Evolutionary conservation across 768 basidiomycete species (phyloP).

Genomic region (Rhodotorula taiwanensis): DNA sequence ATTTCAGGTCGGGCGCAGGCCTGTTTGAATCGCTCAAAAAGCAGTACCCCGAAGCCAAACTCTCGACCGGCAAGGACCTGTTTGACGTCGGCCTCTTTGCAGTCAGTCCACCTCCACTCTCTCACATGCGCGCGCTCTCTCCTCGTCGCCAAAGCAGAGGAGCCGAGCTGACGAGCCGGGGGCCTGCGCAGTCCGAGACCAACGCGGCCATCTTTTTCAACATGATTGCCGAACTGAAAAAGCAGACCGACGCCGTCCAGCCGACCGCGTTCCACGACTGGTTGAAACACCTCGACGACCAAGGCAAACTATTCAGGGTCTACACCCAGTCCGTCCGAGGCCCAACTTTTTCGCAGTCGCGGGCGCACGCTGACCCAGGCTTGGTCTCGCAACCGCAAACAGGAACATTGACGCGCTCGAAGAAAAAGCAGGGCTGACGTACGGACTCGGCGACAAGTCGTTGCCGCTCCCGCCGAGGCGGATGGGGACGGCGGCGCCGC

Average conservation of each 20-base stretch:
- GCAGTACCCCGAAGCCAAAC: constrained; percentile 64
- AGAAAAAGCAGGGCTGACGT: constrained; percentile 73
- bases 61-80: constrained; percentile 73
- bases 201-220: constrained; percentile 73
- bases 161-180: not conserved
- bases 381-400: too few relatives aligned
- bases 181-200: constrained; percentile 65
- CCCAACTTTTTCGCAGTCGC: not conserved
- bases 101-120: constrained; percentile 53
- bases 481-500: not conserved
- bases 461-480: constrained; percentile 13
- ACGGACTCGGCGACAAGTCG: constrained; percentile 61
- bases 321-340: constrained; percentile 61
- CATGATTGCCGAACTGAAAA: constrained; percentile 78
- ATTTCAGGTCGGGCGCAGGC: constrained; percentile 75
- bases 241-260: constrained; percentile 60
- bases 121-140: too few relatives aligned
- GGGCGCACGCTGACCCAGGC: not conserved
- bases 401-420: constrained; percentile 82
- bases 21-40: constrained; percentile 70
- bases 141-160: not conserved
- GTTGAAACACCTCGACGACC: constrained; percentile 65
- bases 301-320: constrained; percentile 69
- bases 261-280: constrained; percentile 76
- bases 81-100: constrained; percentile 87